A percentile compares a stretch with the other conserved stretches of the same genome.
Evolutionary conservation across 441 rosid genomes (phyloP).

Genomic region (Daphne laureola): DNA sequence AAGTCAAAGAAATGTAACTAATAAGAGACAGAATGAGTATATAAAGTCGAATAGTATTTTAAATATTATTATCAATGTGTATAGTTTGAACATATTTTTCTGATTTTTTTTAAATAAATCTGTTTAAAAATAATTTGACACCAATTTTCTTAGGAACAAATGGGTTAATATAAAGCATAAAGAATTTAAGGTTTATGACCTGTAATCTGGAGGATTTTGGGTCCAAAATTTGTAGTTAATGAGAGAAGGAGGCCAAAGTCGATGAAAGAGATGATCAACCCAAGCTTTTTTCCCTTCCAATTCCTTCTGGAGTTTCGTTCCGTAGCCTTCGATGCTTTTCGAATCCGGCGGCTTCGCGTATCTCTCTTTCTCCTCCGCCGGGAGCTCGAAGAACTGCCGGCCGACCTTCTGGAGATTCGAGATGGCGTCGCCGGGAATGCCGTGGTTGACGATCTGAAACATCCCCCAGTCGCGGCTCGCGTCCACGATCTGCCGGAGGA

Average conservation of each 20-base stretch:
- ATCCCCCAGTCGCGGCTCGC: constrained; percentile 32
- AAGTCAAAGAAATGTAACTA: too few relatives aligned
- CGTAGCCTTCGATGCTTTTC: constrained; percentile 24
- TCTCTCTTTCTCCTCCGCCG: constrained; percentile 23
- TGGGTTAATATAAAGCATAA: too few relatives aligned
- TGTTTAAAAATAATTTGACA: too few relatives aligned
- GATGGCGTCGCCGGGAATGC: constrained; percentile 22
- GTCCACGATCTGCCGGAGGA: constrained; percentile 4
- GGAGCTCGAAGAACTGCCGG: constrained; percentile 28
- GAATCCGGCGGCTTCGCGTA: constrained; percentile 24
- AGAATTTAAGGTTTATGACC: constrained; percentile 7
- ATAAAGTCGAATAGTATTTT: too few relatives aligned
- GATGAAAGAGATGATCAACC: constrained; percentile 33
- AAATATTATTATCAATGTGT: too few relatives aligned
- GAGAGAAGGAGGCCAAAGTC: constrained; percentile 26
- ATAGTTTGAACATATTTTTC: too few relatives aligned
- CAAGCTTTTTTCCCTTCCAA: constrained; percentile 23
- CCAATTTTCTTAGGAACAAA: too few relatives aligned
- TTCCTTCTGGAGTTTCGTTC: constrained; percentile 26
- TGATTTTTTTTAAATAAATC: too few relatives aligned
- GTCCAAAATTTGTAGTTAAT: constrained; percentile 32
- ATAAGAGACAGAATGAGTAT: too few relatives aligned
- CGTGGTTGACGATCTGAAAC: constrained; percentile 26
- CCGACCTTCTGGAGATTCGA: constrained; percentile 19
- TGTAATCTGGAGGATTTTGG: constrained; percentile 21